phyloP scores from a whole-genome alignment of 2,329 filamentous ascomycete species.

The Botrytis paeoniae region DNA sequence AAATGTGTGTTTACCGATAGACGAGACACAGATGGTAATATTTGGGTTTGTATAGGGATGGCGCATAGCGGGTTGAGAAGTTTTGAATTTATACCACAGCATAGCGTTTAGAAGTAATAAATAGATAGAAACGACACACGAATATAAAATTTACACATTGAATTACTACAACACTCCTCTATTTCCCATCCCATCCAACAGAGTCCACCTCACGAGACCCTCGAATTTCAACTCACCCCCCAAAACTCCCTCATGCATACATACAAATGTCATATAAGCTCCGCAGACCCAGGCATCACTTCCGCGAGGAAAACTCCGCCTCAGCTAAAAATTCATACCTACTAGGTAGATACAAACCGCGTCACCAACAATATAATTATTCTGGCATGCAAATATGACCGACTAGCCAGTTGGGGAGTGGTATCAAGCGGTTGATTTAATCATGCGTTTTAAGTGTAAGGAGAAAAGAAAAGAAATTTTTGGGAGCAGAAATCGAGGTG shows the following conservation, averaged over 20 bases:
- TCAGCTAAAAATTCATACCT: not conserved
- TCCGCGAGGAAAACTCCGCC: not conserved
- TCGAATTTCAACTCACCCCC: not conserved
- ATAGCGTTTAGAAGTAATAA: slow-evolving; percentile 4
- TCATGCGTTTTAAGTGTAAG: slow-evolving; percentile 30
- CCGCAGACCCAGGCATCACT: slow-evolving; percentile 14
- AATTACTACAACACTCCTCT: not conserved
- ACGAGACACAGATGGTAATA: not conserved
- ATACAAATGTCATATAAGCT: slow-evolving; percentile 16
- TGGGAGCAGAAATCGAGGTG: not conserved
- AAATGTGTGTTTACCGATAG: not conserved
- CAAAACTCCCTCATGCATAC: not conserved
- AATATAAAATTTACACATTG: not conserved
- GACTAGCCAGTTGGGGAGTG: slow-evolving; percentile 32
- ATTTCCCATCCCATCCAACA: not conserved
- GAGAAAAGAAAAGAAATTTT: slow-evolving; percentile 20
- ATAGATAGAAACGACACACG: not conserved
- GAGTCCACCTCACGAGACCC: not conserved
- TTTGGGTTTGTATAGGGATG: not conserved
- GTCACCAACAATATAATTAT: slow-evolving; percentile 21
- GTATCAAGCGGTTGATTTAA: slow-evolving; percentile 35
- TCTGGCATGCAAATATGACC: slow-evolving; percentile 37
- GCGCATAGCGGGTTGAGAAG: not conserved
- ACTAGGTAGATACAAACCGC: not conserved
- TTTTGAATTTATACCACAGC: slow-evolving; percentile 6